Evolutionary conservation across 129 eudicot species (phyloP).

Genomic region (Erigeron canadensis): DNA sequence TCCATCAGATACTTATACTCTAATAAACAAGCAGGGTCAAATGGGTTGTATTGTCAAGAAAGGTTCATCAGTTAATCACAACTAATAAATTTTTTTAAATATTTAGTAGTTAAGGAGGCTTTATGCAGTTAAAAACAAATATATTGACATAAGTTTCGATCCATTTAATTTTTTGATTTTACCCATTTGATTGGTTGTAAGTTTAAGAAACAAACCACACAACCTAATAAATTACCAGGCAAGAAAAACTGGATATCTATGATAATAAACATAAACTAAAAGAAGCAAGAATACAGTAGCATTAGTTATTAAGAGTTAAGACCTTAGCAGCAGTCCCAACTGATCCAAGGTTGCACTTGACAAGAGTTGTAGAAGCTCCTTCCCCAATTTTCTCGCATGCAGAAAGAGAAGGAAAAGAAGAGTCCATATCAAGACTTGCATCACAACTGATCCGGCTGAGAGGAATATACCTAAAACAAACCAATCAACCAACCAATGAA

Average conservation of each 20-base stretch:
- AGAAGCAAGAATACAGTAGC: not conserved
- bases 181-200: no score
- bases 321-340: slow-evolving; percentile 85
- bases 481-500: not conserved
- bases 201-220: no score
- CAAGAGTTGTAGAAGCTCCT: slow-evolving; percentile 49
- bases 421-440: slow-evolving; percentile 29
- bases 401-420: slow-evolving; percentile 66
- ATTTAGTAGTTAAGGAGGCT: no score
- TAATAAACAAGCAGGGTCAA: not conserved
- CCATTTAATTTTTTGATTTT: no score
- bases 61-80: no score
- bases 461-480: slow-evolving; percentile 73
- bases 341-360: slow-evolving; percentile 69
- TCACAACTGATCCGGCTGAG: slow-evolving; percentile 56
- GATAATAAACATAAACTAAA: not conserved
- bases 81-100: no score
- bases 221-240: not conserved
- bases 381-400: slow-evolving; percentile 57
- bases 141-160: no score
- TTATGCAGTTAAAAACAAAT: no score
- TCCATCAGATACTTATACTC: not conserved
- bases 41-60: not conserved
- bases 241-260: not conserved
- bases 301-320: not conserved